Evolutionary conservation across 148 eudicot genomes (phyloP).

Genomic region (Diospyros lotus): DNA sequence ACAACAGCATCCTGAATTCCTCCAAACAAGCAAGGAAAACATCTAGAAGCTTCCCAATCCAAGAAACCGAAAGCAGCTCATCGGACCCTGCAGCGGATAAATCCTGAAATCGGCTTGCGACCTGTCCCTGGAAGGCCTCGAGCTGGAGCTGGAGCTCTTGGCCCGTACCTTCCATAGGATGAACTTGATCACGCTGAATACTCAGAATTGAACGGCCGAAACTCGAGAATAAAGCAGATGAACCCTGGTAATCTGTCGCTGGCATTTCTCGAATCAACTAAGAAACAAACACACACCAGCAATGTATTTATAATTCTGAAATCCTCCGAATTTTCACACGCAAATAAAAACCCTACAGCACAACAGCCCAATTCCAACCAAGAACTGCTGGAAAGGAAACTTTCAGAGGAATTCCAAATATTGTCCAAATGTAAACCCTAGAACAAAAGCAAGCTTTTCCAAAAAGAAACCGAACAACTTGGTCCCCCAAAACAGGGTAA

Average conservation of each 20-base stretch:
- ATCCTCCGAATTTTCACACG: background rate
- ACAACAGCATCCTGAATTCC: slow-evolving; percentile 50
- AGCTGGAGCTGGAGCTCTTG: slow-evolving; percentile 36
- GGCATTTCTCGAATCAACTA: slow-evolving; percentile 42
- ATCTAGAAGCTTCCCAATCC: slow-evolving; percentile 69
- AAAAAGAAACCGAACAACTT: too few species aligned
- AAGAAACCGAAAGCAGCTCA: slow-evolving; percentile 55
- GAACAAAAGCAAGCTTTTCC: too few species aligned
- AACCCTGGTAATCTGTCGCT: slow-evolving; percentile 53
- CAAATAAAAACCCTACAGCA: background rate
- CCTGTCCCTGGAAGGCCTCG: slow-evolving; percentile 57
- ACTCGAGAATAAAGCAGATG: slow-evolving; percentile 34
- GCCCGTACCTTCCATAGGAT: slow-evolving; percentile 38
- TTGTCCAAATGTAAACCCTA: slow-evolving; percentile 1
- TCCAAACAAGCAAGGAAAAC: slow-evolving; percentile 62
- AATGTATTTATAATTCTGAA: background rate
- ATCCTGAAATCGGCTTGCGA: slow-evolving; percentile 41
- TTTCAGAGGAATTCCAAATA: background rate
- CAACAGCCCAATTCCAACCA: background rate
- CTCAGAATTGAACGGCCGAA: slow-evolving; percentile 46
- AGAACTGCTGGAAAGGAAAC: background rate
- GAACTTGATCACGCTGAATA: slow-evolving; percentile 46
- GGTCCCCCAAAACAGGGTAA: too few species aligned
- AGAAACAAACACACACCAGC: background rate
- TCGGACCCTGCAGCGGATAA: slow-evolving; percentile 25